Base-by-base conservation (phyloP, 768 basidiomycete genomes). In the Lentinula detonsa region DNA sequence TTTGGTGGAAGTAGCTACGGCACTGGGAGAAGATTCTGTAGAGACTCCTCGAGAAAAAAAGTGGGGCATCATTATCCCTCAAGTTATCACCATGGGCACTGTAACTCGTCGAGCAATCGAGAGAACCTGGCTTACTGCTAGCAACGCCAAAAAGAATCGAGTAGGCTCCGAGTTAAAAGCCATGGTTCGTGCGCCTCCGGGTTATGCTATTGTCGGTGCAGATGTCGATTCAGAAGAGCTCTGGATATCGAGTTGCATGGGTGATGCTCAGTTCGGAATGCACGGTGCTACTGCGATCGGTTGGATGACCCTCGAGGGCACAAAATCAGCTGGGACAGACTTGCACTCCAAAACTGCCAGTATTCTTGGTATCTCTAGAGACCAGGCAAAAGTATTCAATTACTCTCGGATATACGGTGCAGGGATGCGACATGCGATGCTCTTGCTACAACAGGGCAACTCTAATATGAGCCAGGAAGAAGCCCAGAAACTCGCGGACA, bases 401-500 rank as follows among this genome's bases (percentile, higher is more conserved):
- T 99, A 98, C 68, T 97, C 96, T 48, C 86, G 96, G 39, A 97
- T 99, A 66, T 98, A 98, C 67, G 95, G 96, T n/a, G 96, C 96
- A 1, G 97, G 95, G 5, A 92, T 94, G 86, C 88, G 88, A 61
- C 95, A 99, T 66, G 97, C 95, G 2, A 78, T 93, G 5, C 83
- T 94, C 9, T 81, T 98, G 1, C 80, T 99, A 3, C 76, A 93
- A 49, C 95, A 98, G 71, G 83, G 88, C 13, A 96, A 90, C 65
- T 79, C 93, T 0, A 81, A 76, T 5, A 90, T 98, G 84, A 74
- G 87, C 6, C 85, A 85, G 0, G 88, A 91, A 56, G 74, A 88
- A 64, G 96, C 96, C 2, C 86, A 88, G 65, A 81, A 84, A 63
- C 79, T 92, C 4, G 96, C 95, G 2, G 81, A 89, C 65, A 87